phyloP scores from a whole-genome alignment of 1,139 yeast species.

The Taphrina communis region DNA sequence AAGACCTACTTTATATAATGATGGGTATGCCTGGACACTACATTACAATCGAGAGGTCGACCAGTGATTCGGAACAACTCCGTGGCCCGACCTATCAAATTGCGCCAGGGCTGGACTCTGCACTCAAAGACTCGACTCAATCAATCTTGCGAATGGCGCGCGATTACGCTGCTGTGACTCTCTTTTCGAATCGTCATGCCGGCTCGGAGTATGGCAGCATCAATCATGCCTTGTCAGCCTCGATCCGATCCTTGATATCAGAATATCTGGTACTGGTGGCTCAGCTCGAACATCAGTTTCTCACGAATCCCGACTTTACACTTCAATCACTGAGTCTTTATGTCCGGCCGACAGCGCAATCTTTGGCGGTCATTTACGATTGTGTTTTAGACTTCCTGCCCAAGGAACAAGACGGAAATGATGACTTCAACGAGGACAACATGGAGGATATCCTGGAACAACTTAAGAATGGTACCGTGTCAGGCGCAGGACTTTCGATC shows the following conservation, averaged over 20 bases:
- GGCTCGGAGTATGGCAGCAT: slow-evolving; percentile 67
- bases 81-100: slow-evolving; percentile 51
- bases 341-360: slow-evolving; percentile 52
- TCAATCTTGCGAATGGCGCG: slow-evolving; percentile 68
- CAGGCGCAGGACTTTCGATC: slow-evolving; percentile 47
- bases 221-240: slow-evolving; percentile 72
- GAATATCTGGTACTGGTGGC: slow-evolving; percentile 60
- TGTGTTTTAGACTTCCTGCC: slow-evolving; percentile 54
- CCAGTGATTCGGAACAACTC: slow-evolving; percentile 53
- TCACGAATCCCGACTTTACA: slow-evolving; percentile 57
- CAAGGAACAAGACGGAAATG: slow-evolving; percentile 44
- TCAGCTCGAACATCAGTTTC: slow-evolving; percentile 62
- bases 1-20: slow-evolving; percentile 71
- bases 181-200: slow-evolving; percentile 66
- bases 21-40: slow-evolving; percentile 82
- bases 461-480: slow-evolving; percentile 46
- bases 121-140: slow-evolving; percentile 74
- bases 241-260: slow-evolving; percentile 60
- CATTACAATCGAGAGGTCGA: slow-evolving; percentile 60
- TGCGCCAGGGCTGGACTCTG: slow-evolving; percentile 73
- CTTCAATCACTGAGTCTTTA: slow-evolving; percentile 59
- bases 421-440: slow-evolving; percentile 49
- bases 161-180: slow-evolving; percentile 61
- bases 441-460: slow-evolving; percentile 50
- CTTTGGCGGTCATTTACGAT: slow-evolving; percentile 65